Evolutionary conservation across 2,329 filamentous ascomycete species (phyloP).

Genomic region (Cladorrhinum sp.): DNA sequence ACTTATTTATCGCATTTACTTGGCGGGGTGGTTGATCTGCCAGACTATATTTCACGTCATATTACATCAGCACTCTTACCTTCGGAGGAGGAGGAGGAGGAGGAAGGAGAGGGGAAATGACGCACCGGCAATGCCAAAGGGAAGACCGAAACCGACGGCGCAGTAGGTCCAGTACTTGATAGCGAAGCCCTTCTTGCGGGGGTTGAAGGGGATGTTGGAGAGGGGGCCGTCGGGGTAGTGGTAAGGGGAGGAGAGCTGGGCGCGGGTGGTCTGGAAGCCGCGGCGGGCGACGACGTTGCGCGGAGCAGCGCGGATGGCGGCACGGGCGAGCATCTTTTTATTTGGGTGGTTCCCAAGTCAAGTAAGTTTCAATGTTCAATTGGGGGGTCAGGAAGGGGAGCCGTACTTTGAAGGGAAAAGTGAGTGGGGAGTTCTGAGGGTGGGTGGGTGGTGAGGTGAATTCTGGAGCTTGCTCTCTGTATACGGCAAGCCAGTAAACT

Average conservation of each 20-base stretch:
- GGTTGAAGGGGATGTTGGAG: conserved; percentile 96
- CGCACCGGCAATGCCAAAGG: conserved; percentile 62
- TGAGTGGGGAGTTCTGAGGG: conserved; percentile 8
- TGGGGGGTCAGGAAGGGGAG: not conserved
- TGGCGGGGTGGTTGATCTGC: conserved; percentile 46
- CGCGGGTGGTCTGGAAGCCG: conserved; percentile 86
- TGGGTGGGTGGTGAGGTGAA: conserved; percentile 14
- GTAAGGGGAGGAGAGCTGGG: conserved; percentile 85
- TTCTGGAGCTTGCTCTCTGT: conserved; percentile 13
- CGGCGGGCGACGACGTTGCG: conserved; percentile 68
- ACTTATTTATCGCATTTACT: conserved; percentile 36
- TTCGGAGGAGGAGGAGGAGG: not conserved
- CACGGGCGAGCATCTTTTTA: conserved; percentile 76
- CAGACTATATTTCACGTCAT: conserved; percentile 40
- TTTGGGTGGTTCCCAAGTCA: no score
- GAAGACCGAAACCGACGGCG: conserved; percentile 55
- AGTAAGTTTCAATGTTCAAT: not conserved
- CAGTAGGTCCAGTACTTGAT: conserved; percentile 77
- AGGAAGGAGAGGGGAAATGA: conserved; percentile 28
- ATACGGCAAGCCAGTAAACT: no score
- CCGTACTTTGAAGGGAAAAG: conserved; percentile 17
- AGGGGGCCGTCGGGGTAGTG: conserved; percentile 97
- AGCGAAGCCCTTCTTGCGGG: conserved; percentile 80
- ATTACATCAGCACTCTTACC: conserved; percentile 8
- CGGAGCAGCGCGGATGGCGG: conserved; percentile 52